A percentile compares a stretch with the other conserved stretches of the same genome.
Conservation (phyloP, 352 stramenopile genomes). For the Albugo laibachii region DNA sequence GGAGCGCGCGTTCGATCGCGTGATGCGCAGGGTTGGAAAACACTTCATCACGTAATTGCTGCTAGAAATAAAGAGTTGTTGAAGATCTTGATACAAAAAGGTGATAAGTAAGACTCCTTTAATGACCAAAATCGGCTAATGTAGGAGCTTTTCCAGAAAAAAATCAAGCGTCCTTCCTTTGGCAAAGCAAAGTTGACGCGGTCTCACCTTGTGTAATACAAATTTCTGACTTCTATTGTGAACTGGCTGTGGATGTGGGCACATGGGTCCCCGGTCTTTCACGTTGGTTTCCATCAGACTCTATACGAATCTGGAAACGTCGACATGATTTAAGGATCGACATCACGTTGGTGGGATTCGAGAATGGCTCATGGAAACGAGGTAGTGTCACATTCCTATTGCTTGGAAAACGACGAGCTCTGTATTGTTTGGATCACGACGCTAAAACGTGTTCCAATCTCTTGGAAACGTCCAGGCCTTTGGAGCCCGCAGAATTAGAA, state of each 20-base stretch:
- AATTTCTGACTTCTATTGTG: conserved; percentile 41
- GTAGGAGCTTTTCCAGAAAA: conserved; percentile 18
- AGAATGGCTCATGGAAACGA: conserved; percentile 35
- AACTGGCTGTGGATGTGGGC: conserved; percentile 40
- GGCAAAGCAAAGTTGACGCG: conserved; percentile 27
- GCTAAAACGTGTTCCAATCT: conserved; percentile 23
- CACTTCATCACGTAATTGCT: conserved; percentile 36
- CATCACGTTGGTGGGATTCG: conserved; percentile 39
- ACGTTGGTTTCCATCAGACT: conserved; percentile 45
- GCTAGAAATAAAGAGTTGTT: conserved; percentile 39
- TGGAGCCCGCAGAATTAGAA: conserved; percentile 21
- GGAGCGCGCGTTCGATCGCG: conserved; percentile 39
- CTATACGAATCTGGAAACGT: conserved; percentile 58
- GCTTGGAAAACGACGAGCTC: conserved; percentile 16
- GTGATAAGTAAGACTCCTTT: background rate
- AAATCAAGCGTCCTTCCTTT: conserved; percentile 24
- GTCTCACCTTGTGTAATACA: conserved; percentile 20
- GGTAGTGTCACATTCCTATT: conserved; percentile 44
- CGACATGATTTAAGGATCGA: conserved; percentile 35
- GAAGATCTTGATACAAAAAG: conserved; percentile 23
- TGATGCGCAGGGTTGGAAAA: conserved; percentile 36
- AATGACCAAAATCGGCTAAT: background rate
- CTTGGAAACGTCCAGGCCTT: conserved; percentile 9
- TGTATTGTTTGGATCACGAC: conserved; percentile 37
- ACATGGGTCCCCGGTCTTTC: conserved; percentile 55